Base-by-base conservation (phyloP, 805 yeast species). In the Yamadazyma paraphyllophila region DNA sequence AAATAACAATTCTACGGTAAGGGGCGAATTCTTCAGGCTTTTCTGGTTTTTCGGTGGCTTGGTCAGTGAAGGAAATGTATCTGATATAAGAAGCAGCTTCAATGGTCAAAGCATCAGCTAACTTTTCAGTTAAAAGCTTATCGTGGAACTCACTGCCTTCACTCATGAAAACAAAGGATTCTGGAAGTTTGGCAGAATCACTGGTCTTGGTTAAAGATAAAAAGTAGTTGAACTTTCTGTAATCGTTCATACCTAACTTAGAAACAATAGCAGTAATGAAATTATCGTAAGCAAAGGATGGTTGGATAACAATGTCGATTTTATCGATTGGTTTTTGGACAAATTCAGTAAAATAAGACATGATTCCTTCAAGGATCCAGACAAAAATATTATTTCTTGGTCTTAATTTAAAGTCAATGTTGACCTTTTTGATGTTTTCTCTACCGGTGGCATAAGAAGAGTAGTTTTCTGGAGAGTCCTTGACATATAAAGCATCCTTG, bases 381-480 rank as follows among this genome's bases (percentile, higher is more conserved):
- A 85, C 70, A 52, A 88, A 71, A 25, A 85, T 57, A 66, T 91
- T 92, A 63, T 88, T 91, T 72, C 98, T 84, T 49, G 95, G 81
- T 50, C 80, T 73, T 65, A 91, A 73, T 46, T 76, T 77, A 61
- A 90, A 73, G 51, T 76, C 80, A 39, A 84, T 73, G 46, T 76
- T 68, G 47, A 90, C 67, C 45, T 79, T 74, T 49, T 81, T 81
- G 49, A 94, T 76, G 63, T 88, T 84, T 48, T 80, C 71, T 65
- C 99, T 83, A 50, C 99, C 99, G 46, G 96, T 78, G 36, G 97
- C 96, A 62, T 88, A 94, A 31, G 87, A 73, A 72, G 77, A 66
- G 64, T 66, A 88, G 48, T 74, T 70, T 55, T 84, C 82, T 20
- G 82, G 69, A 40, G 81, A 77, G 59, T 85, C 95, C 62, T 79